Evolutionary conservation across 306 rosid species (phyloP), one percentile per base, ranked within the genome.

Genomic region (Rosa persica): DNA sequence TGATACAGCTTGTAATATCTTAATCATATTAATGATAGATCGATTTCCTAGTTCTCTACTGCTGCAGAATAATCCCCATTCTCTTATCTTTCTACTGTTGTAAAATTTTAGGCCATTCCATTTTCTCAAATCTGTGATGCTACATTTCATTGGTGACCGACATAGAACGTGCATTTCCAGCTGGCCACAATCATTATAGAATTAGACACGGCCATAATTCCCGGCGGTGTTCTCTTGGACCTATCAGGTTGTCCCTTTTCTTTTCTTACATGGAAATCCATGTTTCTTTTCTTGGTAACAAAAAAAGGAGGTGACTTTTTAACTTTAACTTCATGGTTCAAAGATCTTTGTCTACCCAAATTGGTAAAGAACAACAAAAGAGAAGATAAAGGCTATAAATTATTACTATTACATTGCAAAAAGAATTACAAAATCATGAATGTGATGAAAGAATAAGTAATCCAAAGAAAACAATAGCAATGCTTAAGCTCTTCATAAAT

Each of bases 401-500:
- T 65, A 55, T n/a, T 80, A 52, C 30, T 67, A 36, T 72, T 13
- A 12, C 40, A 25, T 66, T 55, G 15, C 70, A 39, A 17, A 69
- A 74, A 67, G 62, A 40, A 77, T n/a, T 46, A 77, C 58, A 46
- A 44, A 71, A 8, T 15, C 76, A 78, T 47, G 44, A 74, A n/a
- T 58, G 10, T 38, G 47, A 38, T 22, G 55, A 52, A 43, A 58
- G 42, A 70, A 48, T 75, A 42, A 42, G 62, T 36, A 44, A 23
- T 78, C 76, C 69, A 22, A 72, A 42, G 16, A 54, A 66, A 38
- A 69, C 4, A 22, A 22, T 34, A 3, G 23, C 19, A 40, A 69
- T 67, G 55, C 64, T 46, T 2, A 5, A 46, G n/a, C 23, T 39
- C 57, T 61, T 88, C 76, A 86, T 76, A 85, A 71, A 73, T 78